phyloP scores from a whole-genome alignment of 139 green algal genomes.

The Coccomyxa sp. region DNA sequence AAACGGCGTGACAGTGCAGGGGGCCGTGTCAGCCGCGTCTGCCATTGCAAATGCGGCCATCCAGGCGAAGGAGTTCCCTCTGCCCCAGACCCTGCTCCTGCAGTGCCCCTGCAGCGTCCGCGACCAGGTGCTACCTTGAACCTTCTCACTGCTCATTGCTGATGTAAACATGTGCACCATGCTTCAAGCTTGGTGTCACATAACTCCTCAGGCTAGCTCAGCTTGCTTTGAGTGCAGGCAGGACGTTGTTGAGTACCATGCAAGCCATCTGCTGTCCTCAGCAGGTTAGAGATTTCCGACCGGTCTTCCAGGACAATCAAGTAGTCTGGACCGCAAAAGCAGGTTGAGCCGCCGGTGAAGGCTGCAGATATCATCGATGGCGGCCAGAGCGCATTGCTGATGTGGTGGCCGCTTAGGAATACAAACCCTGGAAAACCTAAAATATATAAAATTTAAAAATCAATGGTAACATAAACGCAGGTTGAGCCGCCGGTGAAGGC shows the following conservation, averaged over 20 bases:
- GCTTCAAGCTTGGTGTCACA: not conserved
- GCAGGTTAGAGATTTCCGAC: too few species aligned
- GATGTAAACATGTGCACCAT: not conserved
- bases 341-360: not conserved
- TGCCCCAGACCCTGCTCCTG: conserved; percentile 22
- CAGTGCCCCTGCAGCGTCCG: conserved; percentile 14
- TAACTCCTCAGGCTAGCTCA: not conserved
- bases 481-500: not conserved
- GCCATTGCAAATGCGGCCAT: conserved; percentile 9
- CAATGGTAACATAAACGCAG: not conserved
- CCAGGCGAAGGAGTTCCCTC: conserved; percentile 3
- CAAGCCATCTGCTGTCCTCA: not conserved
- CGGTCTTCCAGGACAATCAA: too few species aligned
- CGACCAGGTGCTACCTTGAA: conserved; percentile 5
- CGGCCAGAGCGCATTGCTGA: not conserved
- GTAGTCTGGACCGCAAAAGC: not conserved
- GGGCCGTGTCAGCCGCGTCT: conserved; percentile 7
- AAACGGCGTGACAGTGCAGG: conserved; percentile 12
- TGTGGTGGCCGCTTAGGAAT: not conserved
- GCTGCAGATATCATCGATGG: not conserved
- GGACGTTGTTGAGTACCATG: not conserved
- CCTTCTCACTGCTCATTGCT: not conserved
- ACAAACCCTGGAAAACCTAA: too few species aligned
- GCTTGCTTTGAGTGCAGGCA: not conserved
- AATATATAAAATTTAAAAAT: not conserved